Percentiles rank a stretch among this genome's conserved stretches.
phyloP scores from a whole-genome alignment of 2,329 filamentous ascomycete species.

The Fusarium denticulatum region DNA sequence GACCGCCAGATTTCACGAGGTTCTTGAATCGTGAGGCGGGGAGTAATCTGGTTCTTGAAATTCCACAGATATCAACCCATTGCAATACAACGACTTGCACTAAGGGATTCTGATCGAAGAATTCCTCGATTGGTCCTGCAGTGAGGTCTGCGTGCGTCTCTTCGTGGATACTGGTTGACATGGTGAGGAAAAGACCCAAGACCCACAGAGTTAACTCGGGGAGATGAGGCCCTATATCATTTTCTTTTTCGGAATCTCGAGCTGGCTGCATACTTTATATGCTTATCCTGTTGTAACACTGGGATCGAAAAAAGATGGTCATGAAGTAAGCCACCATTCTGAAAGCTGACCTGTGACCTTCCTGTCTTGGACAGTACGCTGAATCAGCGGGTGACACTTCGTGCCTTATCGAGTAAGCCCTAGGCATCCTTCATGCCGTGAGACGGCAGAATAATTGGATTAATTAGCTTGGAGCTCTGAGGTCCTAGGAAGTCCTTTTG shows the following conservation, averaged over 20 bases:
- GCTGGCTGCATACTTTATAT: neutral
- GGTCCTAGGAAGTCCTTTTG: neutral
- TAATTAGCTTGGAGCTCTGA: accelerated
- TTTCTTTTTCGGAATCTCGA: too few species aligned
- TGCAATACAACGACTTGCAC: neutral
- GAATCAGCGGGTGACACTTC: neutral
- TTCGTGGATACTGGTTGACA: neutral
- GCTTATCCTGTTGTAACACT: accelerated
- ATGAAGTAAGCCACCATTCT: neutral
- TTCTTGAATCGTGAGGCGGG: neutral
- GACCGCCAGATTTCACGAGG: neutral
- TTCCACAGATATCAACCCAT: conserved; percentile 18
- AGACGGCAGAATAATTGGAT: neutral
- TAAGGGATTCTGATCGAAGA: neutral
- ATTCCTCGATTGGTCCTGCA: neutral
- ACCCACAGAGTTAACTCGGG: too few species aligned
- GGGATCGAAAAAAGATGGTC: too few species aligned
- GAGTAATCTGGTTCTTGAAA: neutral
- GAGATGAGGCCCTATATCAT: too few species aligned
- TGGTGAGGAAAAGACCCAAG: accelerated
- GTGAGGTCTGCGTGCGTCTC: too few species aligned
- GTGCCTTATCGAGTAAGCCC: neutral
- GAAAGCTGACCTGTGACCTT: neutral
- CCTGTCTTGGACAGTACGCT: neutral
- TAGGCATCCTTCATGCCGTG: neutral